Evolutionary conservation across 768 basidiomycete species (phyloP), one percentile per base, ranked within the genome.

Genomic region (Podaxis pistillaris): DNA sequence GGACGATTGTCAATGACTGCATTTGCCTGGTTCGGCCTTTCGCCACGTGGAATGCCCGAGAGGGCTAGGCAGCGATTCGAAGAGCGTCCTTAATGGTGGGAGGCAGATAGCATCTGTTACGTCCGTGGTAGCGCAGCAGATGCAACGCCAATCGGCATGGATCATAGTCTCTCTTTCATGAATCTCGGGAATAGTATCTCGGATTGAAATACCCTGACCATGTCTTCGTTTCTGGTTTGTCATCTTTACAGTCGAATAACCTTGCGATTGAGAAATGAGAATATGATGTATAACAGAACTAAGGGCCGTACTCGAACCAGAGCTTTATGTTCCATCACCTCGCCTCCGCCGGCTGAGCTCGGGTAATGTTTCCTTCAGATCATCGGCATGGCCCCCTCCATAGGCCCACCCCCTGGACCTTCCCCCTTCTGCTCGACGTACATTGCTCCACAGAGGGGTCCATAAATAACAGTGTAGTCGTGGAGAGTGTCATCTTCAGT

Each of bases 311-410:
- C 54, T 62, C 60, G 37, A 22, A 56, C 53, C 56, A 12, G 24
- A 13, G 38, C 24, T 26, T 74, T 68, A 85, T 57, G 76, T 74
- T 33, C 82, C 84, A 65, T 87, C 86, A 19, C 82, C 85, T 56
- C 85, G 76, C 60, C 89, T 76, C 61, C 91, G 69, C 55, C 92
- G 76, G 72, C 94, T 94, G 69, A 94, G 94, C 75, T 94, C 94
- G 49, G 91, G 92, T 49, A 94, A 69, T 88, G 94, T 94, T 72
- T 97, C 96, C 47, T 88, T 79, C 56, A 98, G 79, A 73, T 98
- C 98, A 68, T 96, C 94, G 3, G 88, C 86, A 68, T 98, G 96
- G 95, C 70, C 97, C 98, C 49, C 83, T 78, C 58, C 93, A 81
- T 63, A 98, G 72, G 69, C 93, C 94, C 28, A 83, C 82, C 68